Evolutionary conservation across 345 rosid species (phyloP).

Genomic region (Brassica incana): DNA sequence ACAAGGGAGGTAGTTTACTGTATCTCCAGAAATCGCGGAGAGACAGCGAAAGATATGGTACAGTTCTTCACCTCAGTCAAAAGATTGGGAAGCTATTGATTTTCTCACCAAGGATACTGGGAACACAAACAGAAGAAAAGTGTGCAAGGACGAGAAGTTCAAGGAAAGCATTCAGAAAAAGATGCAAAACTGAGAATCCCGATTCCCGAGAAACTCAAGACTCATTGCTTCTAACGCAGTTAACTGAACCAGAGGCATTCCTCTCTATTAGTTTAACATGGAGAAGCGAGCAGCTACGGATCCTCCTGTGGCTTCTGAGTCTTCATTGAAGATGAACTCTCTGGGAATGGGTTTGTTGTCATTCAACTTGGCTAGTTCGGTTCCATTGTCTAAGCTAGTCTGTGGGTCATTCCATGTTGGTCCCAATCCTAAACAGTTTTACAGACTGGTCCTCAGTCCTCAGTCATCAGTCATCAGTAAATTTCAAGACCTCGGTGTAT

Average conservation of each 20-base stretch:
- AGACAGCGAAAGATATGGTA: slow-evolving; percentile 98
- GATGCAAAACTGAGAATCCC: slow-evolving; percentile 51
- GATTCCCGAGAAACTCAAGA: slow-evolving; percentile 51
- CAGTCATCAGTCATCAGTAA: slow-evolving; percentile 46
- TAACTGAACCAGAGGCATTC: slow-evolving; percentile 80
- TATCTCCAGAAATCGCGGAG: slow-evolving; percentile 71
- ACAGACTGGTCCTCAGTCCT: slow-evolving; percentile 93
- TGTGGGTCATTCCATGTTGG: slow-evolving; percentile 84
- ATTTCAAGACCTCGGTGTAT: slow-evolving; percentile 70
- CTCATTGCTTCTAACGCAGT: slow-evolving; percentile 48
- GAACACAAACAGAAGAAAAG: slow-evolving; percentile 34
- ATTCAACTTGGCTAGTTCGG: slow-evolving; percentile 84
- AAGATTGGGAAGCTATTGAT: too few relatives aligned
- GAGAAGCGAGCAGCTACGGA: slow-evolving; percentile 69
- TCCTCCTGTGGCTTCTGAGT: slow-evolving; percentile 78
- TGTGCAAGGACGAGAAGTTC: slow-evolving; percentile 44
- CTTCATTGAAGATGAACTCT: slow-evolving; percentile 71
- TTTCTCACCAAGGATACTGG: too few relatives aligned
- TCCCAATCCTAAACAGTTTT: slow-evolving; percentile 78
- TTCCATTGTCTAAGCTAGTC: slow-evolving; percentile 81
- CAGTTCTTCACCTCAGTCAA: slow-evolving; percentile 65
- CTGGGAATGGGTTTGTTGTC: slow-evolving; percentile 73
- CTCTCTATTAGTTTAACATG: slow-evolving; percentile 88
- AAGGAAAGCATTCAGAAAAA: slow-evolving; percentile 45
- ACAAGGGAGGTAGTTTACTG: slow-evolving; percentile 70